These are phyloP conservation scores for Fusarium graminum DNA, from an alignment of 2,329 filamentous ascomycete species.

Conservation along the genomic window DNA sequence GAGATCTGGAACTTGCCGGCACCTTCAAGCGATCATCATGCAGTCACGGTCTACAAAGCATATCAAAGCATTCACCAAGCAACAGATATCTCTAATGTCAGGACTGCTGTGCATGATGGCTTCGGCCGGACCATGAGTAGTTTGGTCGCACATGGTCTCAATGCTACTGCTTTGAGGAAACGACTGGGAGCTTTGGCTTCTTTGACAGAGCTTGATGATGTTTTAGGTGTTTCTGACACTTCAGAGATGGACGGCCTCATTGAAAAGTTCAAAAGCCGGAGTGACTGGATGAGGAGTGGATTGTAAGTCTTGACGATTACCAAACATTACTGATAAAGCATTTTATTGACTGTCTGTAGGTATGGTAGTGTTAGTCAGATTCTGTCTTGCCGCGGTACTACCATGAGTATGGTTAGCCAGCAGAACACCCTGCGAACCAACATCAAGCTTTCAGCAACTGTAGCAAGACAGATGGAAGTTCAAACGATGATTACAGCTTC, in stretches of 20 bases:
- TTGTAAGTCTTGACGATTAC: slow-evolving; percentile 66
- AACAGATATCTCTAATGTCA: slow-evolving; percentile 66
- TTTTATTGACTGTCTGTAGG: slow-evolving; percentile 56
- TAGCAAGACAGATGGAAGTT: slow-evolving; percentile 79
- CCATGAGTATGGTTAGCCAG: slow-evolving; percentile 82
- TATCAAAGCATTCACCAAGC: slow-evolving; percentile 84
- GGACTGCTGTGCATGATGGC: slow-evolving; percentile 72
- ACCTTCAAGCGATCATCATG: slow-evolving; percentile 72
- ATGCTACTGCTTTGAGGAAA: slow-evolving; percentile 65
- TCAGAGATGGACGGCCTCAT: slow-evolving; percentile 73
- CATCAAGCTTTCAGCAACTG: slow-evolving; percentile 70
- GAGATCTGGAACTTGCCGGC: slow-evolving; percentile 93
- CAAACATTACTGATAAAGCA: neutral
- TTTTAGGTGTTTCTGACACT: slow-evolving; percentile 71
- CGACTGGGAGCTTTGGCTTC: slow-evolving; percentile 75
- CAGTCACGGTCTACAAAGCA: slow-evolving; percentile 80
- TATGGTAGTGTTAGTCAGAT: slow-evolving; percentile 85
- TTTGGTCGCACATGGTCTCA: slow-evolving; percentile 63
- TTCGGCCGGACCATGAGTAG: slow-evolving; percentile 71
- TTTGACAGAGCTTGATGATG: slow-evolving; percentile 84
- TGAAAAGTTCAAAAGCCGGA: slow-evolving; percentile 72
- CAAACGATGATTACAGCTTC: slow-evolving; percentile 82
- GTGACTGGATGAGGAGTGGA: slow-evolving; percentile 85
- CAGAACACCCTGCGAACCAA: slow-evolving; percentile 73
- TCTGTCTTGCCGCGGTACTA: slow-evolving; percentile 83